Evolutionary conservation across 768 basidiomycete genomes (phyloP), one percentile per base, ranked within the genome.

Genomic region (Calocybe indica): DNA sequence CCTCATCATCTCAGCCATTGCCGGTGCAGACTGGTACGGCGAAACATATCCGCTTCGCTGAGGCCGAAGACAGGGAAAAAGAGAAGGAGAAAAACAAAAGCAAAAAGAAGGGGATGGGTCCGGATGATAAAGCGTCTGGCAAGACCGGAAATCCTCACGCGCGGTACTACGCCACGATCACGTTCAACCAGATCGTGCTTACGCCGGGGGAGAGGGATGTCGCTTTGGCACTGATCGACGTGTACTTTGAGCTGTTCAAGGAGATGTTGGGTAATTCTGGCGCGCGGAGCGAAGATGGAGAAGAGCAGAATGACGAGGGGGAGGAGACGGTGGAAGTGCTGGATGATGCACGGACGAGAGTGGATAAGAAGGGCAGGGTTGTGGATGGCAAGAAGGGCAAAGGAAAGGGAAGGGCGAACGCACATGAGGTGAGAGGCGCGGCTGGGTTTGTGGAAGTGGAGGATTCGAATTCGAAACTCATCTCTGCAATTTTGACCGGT

Each of bases 171-270:
- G 82, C 91, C 11, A 75, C 87, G 5, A 92, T 96, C 59, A 96
- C 96, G 0, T 83, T 97, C 55, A 97, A 97, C 62, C 96, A 98
- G 66, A 83, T 94, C 49, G 80, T 92, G 36, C 73, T 97, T 30
- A 69, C 74, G 7, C 74, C 78, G 5, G 69, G 62, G 12, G 93
- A 96, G 55, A 72, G 78, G 7, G 80, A 80, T 0, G 87, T 92
- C 7, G 87, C 93, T 10, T 66, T 82, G 40, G 76, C 80, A 51
- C 72, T 97, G 51, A 82, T 97, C 13, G 86, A 92, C 43, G 76
- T 93, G 3, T 97, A 98, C 67, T 99, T 98, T 58, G 86, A 93
- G 69, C 76, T 97, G 60, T 99, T 99, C 72, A 75, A 83, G 57
- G 91, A 91, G 56, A 69, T 96, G 7, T 75, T 98, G 2, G 86